Percentiles rank a stretch among this genome's conserved stretches.
Conservation (phyloP, 192 early-diverging fungal genomes). For the Gamsiella multidivaricata region DNA sequence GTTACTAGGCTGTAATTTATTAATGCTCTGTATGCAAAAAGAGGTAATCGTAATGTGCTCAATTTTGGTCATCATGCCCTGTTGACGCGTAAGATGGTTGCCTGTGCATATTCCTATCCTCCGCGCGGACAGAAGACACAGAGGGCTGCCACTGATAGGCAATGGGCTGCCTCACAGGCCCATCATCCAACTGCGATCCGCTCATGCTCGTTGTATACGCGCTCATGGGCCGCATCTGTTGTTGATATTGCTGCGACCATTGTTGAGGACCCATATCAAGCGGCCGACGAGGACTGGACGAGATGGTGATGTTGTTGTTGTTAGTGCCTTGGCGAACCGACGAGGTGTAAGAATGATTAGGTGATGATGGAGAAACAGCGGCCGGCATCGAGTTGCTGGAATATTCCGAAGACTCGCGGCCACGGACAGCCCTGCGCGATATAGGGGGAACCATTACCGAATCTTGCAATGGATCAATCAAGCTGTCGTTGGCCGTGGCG, state of each 20-base stretch:
- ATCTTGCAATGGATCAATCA: slow-evolving; percentile 5
- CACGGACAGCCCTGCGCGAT: slow-evolving; percentile 28
- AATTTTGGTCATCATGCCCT: no score
- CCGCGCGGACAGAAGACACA: no score
- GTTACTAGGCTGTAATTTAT: no score
- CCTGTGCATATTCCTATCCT: no score
- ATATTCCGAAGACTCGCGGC: slow-evolving; percentile 18
- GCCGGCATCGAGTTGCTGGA: slow-evolving; percentile 41
- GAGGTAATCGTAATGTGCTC: no score
- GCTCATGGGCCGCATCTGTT: slow-evolving; percentile 19
- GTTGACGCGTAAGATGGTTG: no score
- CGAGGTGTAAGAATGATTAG: not conserved
- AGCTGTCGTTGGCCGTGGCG: not conserved
- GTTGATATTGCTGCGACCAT: slow-evolving; percentile 12
- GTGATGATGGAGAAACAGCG: not conserved
- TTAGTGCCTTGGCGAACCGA: not conserved
- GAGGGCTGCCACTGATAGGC: no score
- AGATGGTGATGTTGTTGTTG: not conserved
- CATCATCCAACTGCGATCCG: no score
- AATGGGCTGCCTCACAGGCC: no score
- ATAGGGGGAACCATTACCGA: not conserved
- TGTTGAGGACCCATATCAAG: not conserved
- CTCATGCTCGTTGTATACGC: slow-evolving; percentile 14
- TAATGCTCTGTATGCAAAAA: no score
- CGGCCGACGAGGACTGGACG: not conserved